These are phyloP conservation scores for Ceratobasidium sp. DNA, from an alignment of 1,284 basidiomycete genomes.

Conservation along the genomic window DNA sequence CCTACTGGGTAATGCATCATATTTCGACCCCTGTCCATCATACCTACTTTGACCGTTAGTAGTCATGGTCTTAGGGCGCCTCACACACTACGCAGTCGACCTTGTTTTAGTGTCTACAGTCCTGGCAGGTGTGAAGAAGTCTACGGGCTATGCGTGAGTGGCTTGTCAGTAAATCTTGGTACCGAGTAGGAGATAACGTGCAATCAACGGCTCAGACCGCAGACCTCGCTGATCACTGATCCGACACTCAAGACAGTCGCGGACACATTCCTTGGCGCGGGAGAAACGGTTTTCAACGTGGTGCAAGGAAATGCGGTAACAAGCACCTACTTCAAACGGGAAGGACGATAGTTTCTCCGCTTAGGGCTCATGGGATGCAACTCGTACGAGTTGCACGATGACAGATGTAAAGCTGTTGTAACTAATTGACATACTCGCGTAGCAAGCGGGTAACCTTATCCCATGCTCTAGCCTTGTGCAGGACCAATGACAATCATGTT, in stretches of 20 bases:
- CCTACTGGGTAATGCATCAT: not conserved
- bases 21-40: not conserved
- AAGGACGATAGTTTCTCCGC: constrained; percentile 21
- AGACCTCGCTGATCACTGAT: constrained; percentile 74
- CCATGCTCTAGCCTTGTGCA: not conserved
- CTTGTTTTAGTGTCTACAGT: constrained; percentile 88
- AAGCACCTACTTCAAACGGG: constrained; percentile 69
- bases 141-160: constrained; percentile 87
- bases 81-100: constrained; percentile 86
- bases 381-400: constrained; percentile 1
- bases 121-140: constrained; percentile 88
- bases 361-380: not conserved
- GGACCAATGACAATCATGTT: not conserved
- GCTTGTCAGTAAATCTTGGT: not conserved
- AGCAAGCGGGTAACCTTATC: not conserved
- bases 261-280: constrained; percentile 83
- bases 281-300: constrained; percentile 88
- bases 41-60: not conserved
- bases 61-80: constrained; percentile 77
- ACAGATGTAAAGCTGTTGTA: not conserved
- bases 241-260: constrained; percentile 76
- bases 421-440: not conserved
- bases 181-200: not conserved
- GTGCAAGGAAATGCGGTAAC: constrained; percentile 81
- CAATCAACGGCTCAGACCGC: constrained; percentile 58